Percentiles rank a stretch among this genome's conserved stretches.
Conservation (phyloP, 805 yeast genomes). For the Zygotorulaspora sp. region DNA sequence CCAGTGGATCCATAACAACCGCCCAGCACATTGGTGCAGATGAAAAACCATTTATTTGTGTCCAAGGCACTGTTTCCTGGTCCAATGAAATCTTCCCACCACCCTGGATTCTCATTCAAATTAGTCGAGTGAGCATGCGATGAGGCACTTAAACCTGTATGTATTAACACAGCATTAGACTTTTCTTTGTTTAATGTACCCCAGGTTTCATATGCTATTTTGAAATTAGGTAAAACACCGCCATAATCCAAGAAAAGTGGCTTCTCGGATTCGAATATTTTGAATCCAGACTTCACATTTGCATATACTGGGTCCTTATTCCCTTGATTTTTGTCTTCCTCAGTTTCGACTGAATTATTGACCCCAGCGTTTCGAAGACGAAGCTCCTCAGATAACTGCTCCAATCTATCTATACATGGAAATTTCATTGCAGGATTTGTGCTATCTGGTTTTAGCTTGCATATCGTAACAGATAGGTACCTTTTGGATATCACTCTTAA, state of each 20-base stretch:
- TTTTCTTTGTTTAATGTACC: slow-evolving; percentile 60
- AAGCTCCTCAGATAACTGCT: slow-evolving; percentile 44
- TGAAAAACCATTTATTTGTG: slow-evolving; percentile 72
- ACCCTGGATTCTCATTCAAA: slow-evolving; percentile 67
- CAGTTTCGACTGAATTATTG: background rate
- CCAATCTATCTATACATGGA: slow-evolving; percentile 81
- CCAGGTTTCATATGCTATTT: slow-evolving; percentile 94
- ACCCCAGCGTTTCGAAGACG: slow-evolving; percentile 10
- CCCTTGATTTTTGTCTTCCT: slow-evolving; percentile 13
- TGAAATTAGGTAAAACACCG: slow-evolving; percentile 64
- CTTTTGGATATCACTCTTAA: slow-evolving; percentile 9
- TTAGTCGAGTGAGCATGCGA: slow-evolving; percentile 86
- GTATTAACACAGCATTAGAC: slow-evolving; percentile 73
- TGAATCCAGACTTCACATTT: slow-evolving; percentile 62
- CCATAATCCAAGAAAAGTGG: slow-evolving; percentile 80
- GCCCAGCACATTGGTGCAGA: slow-evolving; percentile 89
- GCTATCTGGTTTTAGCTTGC: slow-evolving; percentile 3
- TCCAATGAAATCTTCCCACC: slow-evolving; percentile 97
- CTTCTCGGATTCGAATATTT: slow-evolving; percentile 47
- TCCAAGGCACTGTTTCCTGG: slow-evolving; percentile 69
- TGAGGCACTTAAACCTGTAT: slow-evolving; percentile 89
- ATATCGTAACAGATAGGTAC: slow-evolving; percentile 2
- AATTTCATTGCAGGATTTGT: slow-evolving; percentile 67
- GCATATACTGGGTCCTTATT: slow-evolving; percentile 83
- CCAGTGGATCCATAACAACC: slow-evolving; percentile 97